phyloP scores from a whole-genome alignment of 768 basidiomycete species.

The Leucocoprinus sp. region DNA sequence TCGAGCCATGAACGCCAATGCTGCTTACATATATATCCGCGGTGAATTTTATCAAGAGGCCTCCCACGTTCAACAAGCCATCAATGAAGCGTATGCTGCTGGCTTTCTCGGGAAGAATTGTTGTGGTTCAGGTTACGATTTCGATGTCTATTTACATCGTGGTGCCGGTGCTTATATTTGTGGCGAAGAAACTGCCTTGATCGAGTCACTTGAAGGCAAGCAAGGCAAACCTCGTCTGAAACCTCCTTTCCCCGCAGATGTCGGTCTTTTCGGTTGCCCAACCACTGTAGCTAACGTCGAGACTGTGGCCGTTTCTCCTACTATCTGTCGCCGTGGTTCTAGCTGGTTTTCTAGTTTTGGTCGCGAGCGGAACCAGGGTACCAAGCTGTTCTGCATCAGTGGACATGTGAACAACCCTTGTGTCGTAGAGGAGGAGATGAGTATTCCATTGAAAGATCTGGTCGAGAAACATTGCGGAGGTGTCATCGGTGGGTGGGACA shows the following conservation, averaged over 20 bases:
- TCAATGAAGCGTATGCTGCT: constrained; percentile 87
- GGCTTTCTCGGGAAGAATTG: constrained; percentile 87
- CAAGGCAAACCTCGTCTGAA: constrained; percentile 97
- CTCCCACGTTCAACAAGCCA: constrained; percentile 88
- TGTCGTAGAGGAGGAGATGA: constrained; percentile 99
- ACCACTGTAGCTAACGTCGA: constrained; percentile 98
- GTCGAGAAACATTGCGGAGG: constrained; percentile 97
- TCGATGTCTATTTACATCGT: constrained; percentile 97
- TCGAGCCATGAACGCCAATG: constrained; percentile 93
- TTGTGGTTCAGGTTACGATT: constrained; percentile 87
- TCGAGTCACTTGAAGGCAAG: constrained; percentile 96
- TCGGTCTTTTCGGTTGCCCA: constrained; percentile 95
- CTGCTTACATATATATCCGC: constrained; percentile 99
- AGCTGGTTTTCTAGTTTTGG: constrained; percentile 93
- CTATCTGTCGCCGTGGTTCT: constrained; percentile 84
- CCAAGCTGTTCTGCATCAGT: constrained; percentile 94
- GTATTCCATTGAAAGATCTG: constrained; percentile 87
- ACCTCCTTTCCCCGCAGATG: constrained; percentile 98
- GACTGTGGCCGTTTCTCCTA: constrained; percentile 96
- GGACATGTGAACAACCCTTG: constrained; percentile 98
- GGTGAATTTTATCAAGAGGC: constrained; percentile 98
- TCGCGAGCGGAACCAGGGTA: constrained; percentile 86
- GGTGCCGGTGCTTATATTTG: constrained; percentile 99
- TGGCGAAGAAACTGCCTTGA: constrained; percentile 96
- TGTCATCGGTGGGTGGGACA: constrained; percentile 92